Conservation (phyloP, 2,329 filamentous ascomycete species). For the Colletotrichum tamarilloi region DNA sequence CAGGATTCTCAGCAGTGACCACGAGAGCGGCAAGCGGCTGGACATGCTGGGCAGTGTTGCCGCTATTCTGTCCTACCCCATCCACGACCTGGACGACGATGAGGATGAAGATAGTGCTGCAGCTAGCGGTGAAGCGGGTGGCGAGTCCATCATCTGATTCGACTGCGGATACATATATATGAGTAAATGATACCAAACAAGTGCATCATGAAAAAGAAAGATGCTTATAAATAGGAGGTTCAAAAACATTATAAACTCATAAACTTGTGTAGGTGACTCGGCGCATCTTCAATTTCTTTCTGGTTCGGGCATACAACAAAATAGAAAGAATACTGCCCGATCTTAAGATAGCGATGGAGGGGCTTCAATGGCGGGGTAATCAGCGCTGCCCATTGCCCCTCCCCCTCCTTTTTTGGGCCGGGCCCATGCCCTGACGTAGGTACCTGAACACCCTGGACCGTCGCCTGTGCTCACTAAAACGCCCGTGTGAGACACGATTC, state of each 20-base stretch:
- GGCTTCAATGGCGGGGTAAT: conserved; percentile 11
- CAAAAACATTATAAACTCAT: too few relatives aligned
- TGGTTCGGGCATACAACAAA: too few relatives aligned
- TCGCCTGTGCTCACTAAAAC: too few relatives aligned
- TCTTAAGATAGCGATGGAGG: not conserved
- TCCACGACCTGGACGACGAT: conserved; percentile 83
- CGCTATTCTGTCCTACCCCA: conserved; percentile 89
- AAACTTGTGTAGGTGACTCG: too few relatives aligned
- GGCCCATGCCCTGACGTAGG: not conserved
- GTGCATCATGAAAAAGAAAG: not conserved
- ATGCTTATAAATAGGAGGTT: not conserved
- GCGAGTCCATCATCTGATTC: conserved; percentile 23
- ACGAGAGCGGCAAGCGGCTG: conserved; percentile 90
- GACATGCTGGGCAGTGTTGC: conserved; percentile 89
- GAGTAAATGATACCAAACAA: not conserved
- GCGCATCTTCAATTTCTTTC: too few relatives aligned
- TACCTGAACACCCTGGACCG: too few relatives aligned
- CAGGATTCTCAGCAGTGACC: conserved; percentile 88
- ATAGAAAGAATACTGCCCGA: too few relatives aligned
- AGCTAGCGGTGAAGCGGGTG: conserved; percentile 5
- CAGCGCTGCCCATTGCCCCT: conserved; percentile 5
- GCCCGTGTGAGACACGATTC: not conserved
- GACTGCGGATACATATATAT: not conserved
- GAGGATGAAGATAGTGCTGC: conserved; percentile 53
- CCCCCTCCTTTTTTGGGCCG: not conserved